These are phyloP conservation scores for Phoma sp. DNA, from an alignment of 2,329 filamentous ascomycete species.

Conservation along the genomic window DNA sequence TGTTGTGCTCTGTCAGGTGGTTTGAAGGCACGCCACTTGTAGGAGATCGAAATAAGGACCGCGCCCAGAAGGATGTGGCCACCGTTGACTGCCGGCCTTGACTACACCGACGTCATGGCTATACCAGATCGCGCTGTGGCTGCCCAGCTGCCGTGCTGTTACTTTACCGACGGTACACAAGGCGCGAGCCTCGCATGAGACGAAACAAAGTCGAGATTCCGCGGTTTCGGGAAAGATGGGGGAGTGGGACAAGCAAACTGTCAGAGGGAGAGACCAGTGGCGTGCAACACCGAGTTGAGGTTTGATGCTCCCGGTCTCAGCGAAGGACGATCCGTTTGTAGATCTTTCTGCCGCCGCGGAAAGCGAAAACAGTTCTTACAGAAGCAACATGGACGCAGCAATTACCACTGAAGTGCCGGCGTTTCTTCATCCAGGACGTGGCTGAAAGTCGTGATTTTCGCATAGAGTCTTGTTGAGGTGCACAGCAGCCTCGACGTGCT, in stretches of 20 bases:
- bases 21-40: neutral
- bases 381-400: neutral
- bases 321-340: conserved; percentile 9
- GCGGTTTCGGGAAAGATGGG: conserved; percentile 10
- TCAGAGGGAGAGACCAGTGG: conserved; percentile 5
- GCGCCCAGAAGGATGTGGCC: neutral
- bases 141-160: conserved; percentile 1
- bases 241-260: conserved; percentile 6
- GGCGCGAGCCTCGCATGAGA: conserved; percentile 13
- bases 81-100: neutral
- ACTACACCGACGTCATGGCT: conserved; percentile 3
- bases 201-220: conserved; percentile 13
- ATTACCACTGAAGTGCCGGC: neutral
- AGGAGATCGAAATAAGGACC: neutral
- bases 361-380: neutral
- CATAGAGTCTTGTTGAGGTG: conserved; percentile 13
- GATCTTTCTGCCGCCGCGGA: conserved; percentile 2
- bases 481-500: conserved; percentile 10
- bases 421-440: neutral
- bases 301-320: conserved; percentile 14
- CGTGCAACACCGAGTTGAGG: conserved; percentile 1
- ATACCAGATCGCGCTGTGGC: conserved; percentile 7
- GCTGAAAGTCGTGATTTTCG: conserved; percentile 7
- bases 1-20: neutral
- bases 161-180: conserved; percentile 3